Evolutionary conservation across 495 filamentous ascomycete species (phyloP).

Genomic region (Achaetomiella virescens): DNA sequence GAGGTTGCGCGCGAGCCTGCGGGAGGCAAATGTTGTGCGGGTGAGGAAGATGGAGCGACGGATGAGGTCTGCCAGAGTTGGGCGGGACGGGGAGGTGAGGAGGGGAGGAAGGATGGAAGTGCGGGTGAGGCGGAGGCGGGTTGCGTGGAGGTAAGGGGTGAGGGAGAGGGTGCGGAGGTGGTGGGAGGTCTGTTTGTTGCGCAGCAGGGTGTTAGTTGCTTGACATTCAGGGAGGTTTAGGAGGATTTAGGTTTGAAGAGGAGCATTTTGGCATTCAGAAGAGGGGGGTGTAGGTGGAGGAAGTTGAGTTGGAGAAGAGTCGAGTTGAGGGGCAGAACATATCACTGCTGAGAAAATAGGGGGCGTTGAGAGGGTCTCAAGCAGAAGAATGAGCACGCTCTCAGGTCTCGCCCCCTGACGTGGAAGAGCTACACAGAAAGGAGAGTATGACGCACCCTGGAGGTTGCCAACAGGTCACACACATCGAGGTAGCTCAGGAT

Average conservation of each 20-base stretch:
- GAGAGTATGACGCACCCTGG: slow-evolving; percentile 42
- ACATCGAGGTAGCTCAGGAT: slow-evolving; percentile 52
- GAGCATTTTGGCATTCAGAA: not conserved
- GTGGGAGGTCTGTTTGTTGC: slow-evolving; percentile 45
- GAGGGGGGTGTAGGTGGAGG: not conserved
- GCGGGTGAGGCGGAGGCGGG: slow-evolving; percentile 48
- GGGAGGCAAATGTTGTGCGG: slow-evolving; percentile 47
- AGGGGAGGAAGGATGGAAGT: slow-evolving; percentile 37
- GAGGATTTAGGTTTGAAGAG: not conserved
- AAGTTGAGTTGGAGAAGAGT: not conserved
- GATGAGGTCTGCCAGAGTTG: slow-evolving; percentile 47
- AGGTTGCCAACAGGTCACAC: slow-evolving; percentile 48
- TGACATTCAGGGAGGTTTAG: not conserved
- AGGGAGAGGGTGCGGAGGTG: slow-evolving; percentile 48
- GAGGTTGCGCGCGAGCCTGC: slow-evolving; percentile 45
- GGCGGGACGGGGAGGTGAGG: slow-evolving; percentile 45
- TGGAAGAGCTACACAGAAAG: not conserved
- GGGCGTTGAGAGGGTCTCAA: no score
- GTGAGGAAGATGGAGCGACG: slow-evolving; percentile 55
- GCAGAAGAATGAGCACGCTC: not conserved
- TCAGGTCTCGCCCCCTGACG: not conserved
- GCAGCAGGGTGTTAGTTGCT: not conserved
- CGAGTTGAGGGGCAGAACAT: no score
- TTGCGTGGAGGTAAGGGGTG: slow-evolving; percentile 49
- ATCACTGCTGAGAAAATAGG: no score